These are phyloP conservation scores for Lactifluus hygrophoroides DNA, from an alignment of 768 basidiomycete genomes.

Conservation along the genomic window DNA sequence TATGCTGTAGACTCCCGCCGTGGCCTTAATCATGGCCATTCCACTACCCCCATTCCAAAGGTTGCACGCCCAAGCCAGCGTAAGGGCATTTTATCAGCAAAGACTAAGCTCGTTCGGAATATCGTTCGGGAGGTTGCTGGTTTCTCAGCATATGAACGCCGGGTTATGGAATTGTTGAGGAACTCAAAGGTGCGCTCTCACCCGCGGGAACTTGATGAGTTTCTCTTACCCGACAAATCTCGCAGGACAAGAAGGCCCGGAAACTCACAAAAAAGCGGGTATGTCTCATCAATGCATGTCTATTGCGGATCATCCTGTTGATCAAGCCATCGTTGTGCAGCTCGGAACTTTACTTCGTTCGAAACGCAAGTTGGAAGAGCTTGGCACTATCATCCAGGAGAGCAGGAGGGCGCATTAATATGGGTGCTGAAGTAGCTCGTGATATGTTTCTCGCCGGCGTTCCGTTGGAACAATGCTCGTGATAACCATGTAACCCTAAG, in stretches of 20 bases:
- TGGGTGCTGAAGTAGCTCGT: neutral
- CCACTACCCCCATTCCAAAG: constrained; percentile 78
- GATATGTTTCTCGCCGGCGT: neutral
- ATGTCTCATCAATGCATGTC: constrained; percentile 31
- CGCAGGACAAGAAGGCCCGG: constrained; percentile 95
- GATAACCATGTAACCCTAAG: constrained; percentile 14
- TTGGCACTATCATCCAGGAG: constrained; percentile 86
- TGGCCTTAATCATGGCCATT: constrained; percentile 83
- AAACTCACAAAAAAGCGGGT: constrained; percentile 99
- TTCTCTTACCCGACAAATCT: neutral
- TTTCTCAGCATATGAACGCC: constrained; percentile 94
- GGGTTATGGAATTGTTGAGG: constrained; percentile 95
- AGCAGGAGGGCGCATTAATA: constrained; percentile 63
- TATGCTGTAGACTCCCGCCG: constrained; percentile 59
- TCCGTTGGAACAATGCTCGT: neutral
- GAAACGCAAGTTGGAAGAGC: constrained; percentile 98
- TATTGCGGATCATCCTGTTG: constrained; percentile 1
- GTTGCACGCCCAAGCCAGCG: constrained; percentile 73
- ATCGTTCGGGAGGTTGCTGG: constrained; percentile 96
- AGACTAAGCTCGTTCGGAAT: constrained; percentile 89
- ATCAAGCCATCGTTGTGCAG: constrained; percentile 32
- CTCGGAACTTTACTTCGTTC: constrained; percentile 97
- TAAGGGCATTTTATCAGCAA: constrained; percentile 84
- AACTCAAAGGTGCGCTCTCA: constrained; percentile 77
- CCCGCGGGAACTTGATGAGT: neutral